Evolutionary conservation across 2,329 filamentous ascomycete genomes (phyloP).

Genomic region (Aureobasidium lini): DNA sequence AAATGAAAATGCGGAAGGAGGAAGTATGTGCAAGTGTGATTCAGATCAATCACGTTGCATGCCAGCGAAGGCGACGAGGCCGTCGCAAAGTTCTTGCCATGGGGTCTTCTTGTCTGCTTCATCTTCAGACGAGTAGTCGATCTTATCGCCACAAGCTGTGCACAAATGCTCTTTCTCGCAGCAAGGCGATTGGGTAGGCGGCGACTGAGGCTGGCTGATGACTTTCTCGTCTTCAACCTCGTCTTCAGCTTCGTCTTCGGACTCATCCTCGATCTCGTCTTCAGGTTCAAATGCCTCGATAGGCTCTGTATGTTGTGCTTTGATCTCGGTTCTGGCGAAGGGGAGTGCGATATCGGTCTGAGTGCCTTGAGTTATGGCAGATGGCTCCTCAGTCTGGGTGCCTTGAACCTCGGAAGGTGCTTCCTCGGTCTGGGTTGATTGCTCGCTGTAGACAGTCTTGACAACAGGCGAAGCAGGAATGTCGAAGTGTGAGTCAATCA

Average conservation of each 20-base stretch:
- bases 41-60: constrained; percentile 20
- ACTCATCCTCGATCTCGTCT: not conserved
- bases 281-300: constrained; percentile 11
- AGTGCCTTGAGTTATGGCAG: not conserved
- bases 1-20: not conserved
- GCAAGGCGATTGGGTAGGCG: not conserved
- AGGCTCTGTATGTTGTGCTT: constrained; percentile 11
- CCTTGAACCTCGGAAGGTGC: not conserved
- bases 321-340: not conserved
- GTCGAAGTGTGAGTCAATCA: not conserved
- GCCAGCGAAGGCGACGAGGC: constrained; percentile 26
- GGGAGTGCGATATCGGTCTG: not conserved
- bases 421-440: constrained; percentile 12
- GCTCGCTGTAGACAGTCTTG: constrained; percentile 15
- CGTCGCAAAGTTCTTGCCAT: constrained; percentile 29
- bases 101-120: constrained; percentile 20
- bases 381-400: not conserved
- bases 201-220: not conserved
- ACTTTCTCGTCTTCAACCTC: not conserved
- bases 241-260: not conserved
- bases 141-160: not conserved
- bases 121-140: constrained; percentile 13
- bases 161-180: not conserved
- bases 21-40: not conserved
- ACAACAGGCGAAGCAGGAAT: constrained; percentile 15